These are phyloP conservation scores for Starmerella bacillaris DNA, from an alignment of 805 yeast species.

Conservation along the genomic window DNA sequence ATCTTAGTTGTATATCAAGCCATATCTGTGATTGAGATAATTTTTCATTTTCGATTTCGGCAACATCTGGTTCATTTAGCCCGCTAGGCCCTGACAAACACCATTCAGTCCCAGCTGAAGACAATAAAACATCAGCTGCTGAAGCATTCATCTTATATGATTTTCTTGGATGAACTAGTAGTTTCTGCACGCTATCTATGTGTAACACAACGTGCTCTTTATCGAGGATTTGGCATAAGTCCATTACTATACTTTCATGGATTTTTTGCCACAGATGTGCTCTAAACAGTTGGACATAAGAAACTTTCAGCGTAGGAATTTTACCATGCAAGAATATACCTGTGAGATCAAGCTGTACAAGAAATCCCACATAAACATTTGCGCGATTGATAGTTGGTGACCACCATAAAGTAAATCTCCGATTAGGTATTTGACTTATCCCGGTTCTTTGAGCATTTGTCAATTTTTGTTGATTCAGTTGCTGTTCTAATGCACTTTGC, in stretches of 20 bases:
- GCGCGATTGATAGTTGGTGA: constrained; percentile 97
- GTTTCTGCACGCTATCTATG: constrained; percentile 72
- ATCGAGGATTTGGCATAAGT: constrained; percentile 80
- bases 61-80: constrained; percentile 57
- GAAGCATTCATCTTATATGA: constrained; percentile 95
- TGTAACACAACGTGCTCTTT: constrained; percentile 67
- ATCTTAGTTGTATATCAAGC: constrained; percentile 87
- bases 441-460: constrained; percentile 98
- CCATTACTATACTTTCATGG: constrained; percentile 88
- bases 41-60: constrained; percentile 30
- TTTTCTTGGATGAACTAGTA: constrained; percentile 89
- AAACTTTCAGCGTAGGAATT: constrained; percentile 89
- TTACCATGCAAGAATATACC: constrained; percentile 96
- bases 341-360: constrained; percentile 87
- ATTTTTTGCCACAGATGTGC: constrained; percentile 99
- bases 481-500: constrained; percentile 92
- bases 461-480: constrained; percentile 79
- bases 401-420: constrained; percentile 98
- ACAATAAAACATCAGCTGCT: constrained; percentile 71
- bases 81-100: constrained; percentile 58
- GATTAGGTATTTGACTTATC: constrained; percentile 88
- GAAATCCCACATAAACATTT: constrained; percentile 90
- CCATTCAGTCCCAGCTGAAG: constrained; percentile 42
- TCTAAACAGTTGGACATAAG: constrained; percentile 86
- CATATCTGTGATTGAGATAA: constrained; percentile 50